Evolutionary conservation across 805 yeast genomes (phyloP).

Genomic region (Cyberlindnera mrakii): DNA sequence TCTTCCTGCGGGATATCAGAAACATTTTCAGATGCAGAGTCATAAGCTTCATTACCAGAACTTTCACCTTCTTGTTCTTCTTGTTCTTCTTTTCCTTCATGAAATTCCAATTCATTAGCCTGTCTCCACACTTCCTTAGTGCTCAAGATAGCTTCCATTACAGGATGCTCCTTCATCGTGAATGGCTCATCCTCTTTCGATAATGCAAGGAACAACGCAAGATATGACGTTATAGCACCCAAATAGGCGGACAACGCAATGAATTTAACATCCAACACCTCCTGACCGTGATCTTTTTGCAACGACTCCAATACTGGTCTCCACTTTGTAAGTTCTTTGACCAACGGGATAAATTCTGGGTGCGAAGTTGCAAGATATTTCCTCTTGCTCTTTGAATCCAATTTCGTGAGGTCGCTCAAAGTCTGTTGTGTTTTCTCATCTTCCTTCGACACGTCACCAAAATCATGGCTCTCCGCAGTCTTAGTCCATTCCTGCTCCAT

Average conservation of each 20-base stretch:
- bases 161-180: conserved; percentile 78
- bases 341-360: conserved; percentile 80
- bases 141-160: conserved; percentile 80
- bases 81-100: conserved; percentile 16
- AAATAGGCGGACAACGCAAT: conserved; percentile 74
- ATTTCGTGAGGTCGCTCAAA: conserved; percentile 36
- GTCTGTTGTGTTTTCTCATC: conserved; percentile 29
- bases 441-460: conserved; percentile 26
- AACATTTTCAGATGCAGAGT: conserved; percentile 15
- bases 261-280: conserved; percentile 43
- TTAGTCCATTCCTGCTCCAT: conserved; percentile 75
- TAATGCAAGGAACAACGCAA: conserved; percentile 63
- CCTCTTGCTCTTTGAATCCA: conserved; percentile 49
- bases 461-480: conserved; percentile 43
- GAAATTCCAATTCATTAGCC: conserved; percentile 48
- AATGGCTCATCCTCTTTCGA: conserved; percentile 48
- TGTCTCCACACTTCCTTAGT: conserved; percentile 88
- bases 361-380: conserved; percentile 53
- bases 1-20: conserved; percentile 12
- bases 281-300: conserved; percentile 24
- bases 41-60: conserved; percentile 14
- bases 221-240: conserved; percentile 72
- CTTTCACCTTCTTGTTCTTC: conserved; percentile 10
- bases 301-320: conserved; percentile 37
- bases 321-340: conserved; percentile 49